Evolutionary conservation across 495 filamentous ascomycete genomes (phyloP).

Genomic region (Massariosphaeria phaeospora): DNA sequence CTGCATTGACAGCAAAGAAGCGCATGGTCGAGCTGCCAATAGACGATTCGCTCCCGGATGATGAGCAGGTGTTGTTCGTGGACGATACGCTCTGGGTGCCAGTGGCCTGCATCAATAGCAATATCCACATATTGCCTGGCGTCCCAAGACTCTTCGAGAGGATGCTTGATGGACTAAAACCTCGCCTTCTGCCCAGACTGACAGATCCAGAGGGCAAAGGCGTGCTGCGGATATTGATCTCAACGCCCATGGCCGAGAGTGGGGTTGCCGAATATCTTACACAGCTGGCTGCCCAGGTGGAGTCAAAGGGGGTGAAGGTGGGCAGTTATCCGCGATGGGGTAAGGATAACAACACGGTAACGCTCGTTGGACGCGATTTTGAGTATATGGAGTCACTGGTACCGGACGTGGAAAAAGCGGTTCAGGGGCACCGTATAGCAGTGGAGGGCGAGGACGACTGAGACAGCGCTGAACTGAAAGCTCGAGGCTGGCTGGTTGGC

Average conservation of each 20-base stretch:
- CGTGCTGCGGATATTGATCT: constrained; percentile 70
- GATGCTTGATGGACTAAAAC: constrained; percentile 71
- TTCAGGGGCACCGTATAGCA: constrained; percentile 52
- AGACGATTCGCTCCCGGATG: constrained; percentile 57
- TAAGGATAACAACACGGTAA: constrained; percentile 82
- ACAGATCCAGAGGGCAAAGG: constrained; percentile 75
- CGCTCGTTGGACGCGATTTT: constrained; percentile 71
- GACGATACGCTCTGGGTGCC: constrained; percentile 87
- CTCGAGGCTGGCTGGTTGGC: constrained; percentile 10
- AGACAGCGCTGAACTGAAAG: constrained; percentile 13
- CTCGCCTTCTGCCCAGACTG: constrained; percentile 60
- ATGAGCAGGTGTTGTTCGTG: constrained; percentile 68
- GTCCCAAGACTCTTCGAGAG: constrained; percentile 78
- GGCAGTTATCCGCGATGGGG: constrained; percentile 94
- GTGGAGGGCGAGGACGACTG: constrained; percentile 58
- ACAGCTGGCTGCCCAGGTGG: constrained; percentile 65
- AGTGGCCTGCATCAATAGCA: constrained; percentile 78
- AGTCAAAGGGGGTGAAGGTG: constrained; percentile 77
- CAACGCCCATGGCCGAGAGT: constrained; percentile 82
- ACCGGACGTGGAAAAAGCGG: constrained; percentile 56
- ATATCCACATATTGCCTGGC: constrained; percentile 88
- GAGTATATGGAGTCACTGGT: constrained; percentile 59
- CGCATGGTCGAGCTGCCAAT: constrained; percentile 85
- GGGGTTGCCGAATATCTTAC: constrained; percentile 76
- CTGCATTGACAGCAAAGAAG: constrained; percentile 70